These are phyloP conservation scores for Melaleuca quinquenervia DNA, from an alignment of 345 rosid genomes.

Conservation along the genomic window DNA sequence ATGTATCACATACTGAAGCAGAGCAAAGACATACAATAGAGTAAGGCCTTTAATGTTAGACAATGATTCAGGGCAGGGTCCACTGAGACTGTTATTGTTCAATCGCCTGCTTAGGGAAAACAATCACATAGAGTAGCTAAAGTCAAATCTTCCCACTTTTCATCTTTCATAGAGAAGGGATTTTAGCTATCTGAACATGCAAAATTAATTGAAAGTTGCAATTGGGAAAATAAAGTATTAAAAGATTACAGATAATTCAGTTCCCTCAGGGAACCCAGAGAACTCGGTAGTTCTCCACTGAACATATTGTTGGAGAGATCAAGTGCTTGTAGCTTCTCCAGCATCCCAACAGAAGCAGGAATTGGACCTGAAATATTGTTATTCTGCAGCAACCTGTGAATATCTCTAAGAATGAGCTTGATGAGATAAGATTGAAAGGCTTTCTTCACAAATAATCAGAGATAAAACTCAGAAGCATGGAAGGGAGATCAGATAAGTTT, in stretches of 20 bases:
- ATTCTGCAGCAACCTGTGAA: conserved; percentile 75
- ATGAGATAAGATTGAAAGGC: neutral
- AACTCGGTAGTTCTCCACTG: conserved; percentile 55
- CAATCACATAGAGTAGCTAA: neutral
- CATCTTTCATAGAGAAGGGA: neutral
- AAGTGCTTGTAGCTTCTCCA: conserved; percentile 69
- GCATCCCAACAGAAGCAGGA: conserved; percentile 64
- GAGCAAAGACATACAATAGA: conserved; percentile 50
- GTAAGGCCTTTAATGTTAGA: conserved; percentile 70
- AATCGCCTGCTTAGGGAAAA: conserved; percentile 46
- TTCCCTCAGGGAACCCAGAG: conserved; percentile 60
- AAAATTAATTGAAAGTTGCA: neutral
- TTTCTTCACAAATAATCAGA: neutral
- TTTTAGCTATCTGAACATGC: neutral
- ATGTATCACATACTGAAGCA: neutral
- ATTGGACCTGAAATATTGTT: conserved; percentile 75
- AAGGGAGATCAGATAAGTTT: neutral
- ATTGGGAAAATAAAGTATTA: neutral
- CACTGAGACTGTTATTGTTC: conserved; percentile 82
- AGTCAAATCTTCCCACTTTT: neutral
- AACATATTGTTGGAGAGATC: conserved; percentile 81
- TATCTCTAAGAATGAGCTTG: neutral
- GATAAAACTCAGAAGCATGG: neutral
- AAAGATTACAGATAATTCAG: conserved; percentile 61
- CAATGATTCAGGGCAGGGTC: conserved; percentile 63